Percentiles rank a stretch among this genome's conserved stretches.
Evolutionary conservation across 106 monocot species (phyloP).

Genomic region (Gastrodia elata): DNA sequence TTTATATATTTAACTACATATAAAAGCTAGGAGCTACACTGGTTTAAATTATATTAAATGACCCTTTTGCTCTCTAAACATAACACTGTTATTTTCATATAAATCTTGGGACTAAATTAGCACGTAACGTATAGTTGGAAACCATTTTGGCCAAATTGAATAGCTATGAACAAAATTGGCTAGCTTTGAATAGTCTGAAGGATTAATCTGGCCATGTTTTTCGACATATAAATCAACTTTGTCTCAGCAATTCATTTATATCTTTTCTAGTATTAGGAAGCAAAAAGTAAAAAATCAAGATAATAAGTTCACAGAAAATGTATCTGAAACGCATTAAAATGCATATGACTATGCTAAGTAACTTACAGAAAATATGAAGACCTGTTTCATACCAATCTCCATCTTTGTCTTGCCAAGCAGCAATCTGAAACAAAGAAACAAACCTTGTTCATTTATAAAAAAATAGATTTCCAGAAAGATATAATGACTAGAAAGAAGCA

Average conservation of each 20-base stretch:
- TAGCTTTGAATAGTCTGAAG: too few species aligned
- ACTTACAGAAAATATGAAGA: conserved; percentile 96
- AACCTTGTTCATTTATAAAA: neutral
- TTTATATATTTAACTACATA: too few species aligned
- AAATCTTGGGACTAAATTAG: too few species aligned
- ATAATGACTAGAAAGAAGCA: neutral
- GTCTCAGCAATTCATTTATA: neutral
- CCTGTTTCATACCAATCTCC: conserved; percentile 99
- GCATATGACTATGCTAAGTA: neutral
- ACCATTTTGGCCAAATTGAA: too few species aligned
- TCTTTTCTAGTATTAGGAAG: neutral
- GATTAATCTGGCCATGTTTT: too few species aligned
- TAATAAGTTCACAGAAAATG: neutral
- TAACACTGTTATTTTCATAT: too few species aligned
- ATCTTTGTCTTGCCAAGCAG: conserved; percentile 95
- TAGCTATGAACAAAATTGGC: too few species aligned
- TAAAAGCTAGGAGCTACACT: too few species aligned
- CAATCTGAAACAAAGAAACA: conserved; percentile 37
- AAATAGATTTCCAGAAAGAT: neutral
- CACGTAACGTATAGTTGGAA: too few species aligned
- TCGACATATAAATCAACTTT: neutral
- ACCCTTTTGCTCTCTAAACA: too few species aligned
- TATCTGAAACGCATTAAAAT: neutral
- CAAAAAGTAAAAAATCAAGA: neutral
- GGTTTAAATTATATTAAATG: too few species aligned